Percentiles rank a stretch among this genome's conserved stretches.
Conservation (phyloP, 2,329 filamentous ascomycete species). For the Exophiala viscosa region DNA sequence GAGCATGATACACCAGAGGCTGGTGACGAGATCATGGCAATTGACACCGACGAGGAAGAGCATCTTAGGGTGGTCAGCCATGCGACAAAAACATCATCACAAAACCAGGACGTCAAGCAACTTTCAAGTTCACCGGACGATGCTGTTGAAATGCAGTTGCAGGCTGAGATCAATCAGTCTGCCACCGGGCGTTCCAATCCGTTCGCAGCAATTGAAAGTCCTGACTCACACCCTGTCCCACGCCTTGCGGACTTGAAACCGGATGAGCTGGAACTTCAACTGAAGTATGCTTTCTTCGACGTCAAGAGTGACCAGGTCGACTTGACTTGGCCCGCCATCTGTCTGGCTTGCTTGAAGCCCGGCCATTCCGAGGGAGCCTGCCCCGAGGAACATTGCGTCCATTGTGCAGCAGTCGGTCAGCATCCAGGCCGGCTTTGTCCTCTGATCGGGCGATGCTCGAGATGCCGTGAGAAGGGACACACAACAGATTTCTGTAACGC, state of each 20-base stretch:
- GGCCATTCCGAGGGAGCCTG: conserved; percentile 44
- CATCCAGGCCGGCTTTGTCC: conserved; percentile 42
- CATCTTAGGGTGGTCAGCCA: conserved; percentile 4
- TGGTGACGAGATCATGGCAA: conserved; percentile 5
- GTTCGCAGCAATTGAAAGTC: not conserved
- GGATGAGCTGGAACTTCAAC: conserved; percentile 39
- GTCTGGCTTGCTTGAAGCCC: conserved; percentile 40
- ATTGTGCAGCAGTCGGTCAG: conserved; percentile 41
- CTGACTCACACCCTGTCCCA: not conserved
- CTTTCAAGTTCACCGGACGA: conserved; percentile 2
- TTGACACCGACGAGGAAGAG: conserved; percentile 10
- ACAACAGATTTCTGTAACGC: conserved; percentile 50
- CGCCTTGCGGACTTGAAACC: conserved; percentile 37
- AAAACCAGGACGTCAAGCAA: conserved; percentile 1
- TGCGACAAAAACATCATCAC: not conserved
- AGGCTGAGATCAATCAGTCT: conserved; percentile 9
- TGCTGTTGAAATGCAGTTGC: conserved; percentile 12
- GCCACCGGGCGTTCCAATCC: not conserved
- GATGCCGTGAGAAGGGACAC: conserved; percentile 64
- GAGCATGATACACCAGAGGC: conserved; percentile 26
- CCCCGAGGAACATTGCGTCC: conserved; percentile 41
- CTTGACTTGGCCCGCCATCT: conserved; percentile 40
- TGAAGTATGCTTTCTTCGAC: conserved; percentile 40
- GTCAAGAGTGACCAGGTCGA: conserved; percentile 37
- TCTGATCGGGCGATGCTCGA: conserved; percentile 42